Percentiles rank a stretch among this genome's conserved stretches.
These are phyloP conservation scores for Talaromyces islandicus DNA, from an alignment of 2,329 filamentous ascomycete species.

Conservation along the genomic window DNA sequence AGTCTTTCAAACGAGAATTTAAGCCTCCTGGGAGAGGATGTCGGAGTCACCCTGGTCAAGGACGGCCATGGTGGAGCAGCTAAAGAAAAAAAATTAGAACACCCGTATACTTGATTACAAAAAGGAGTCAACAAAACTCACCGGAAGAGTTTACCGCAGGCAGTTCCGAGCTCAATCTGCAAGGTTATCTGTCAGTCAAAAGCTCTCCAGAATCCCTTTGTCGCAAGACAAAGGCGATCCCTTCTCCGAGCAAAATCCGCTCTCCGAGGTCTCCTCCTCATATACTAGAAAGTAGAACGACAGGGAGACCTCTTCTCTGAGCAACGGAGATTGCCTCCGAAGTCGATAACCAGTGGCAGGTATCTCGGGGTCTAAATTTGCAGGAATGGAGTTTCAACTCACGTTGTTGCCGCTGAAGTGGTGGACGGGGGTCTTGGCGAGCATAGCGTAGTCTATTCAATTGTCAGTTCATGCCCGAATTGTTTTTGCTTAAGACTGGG, in stretches of 20 bases:
- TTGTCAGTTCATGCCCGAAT: background rate
- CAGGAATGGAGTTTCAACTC: slow-evolving; percentile 47
- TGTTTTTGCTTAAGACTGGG: background rate
- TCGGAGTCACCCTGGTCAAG: slow-evolving; percentile 97
- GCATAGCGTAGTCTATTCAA: slow-evolving; percentile 17
- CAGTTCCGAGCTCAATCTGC: slow-evolving; percentile 96
- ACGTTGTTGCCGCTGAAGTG: slow-evolving; percentile 99
- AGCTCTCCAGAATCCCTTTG: slow-evolving; percentile 13
- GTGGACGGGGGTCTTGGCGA: slow-evolving; percentile 91
- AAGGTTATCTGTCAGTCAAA: slow-evolving; percentile 44
- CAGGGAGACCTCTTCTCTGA: slow-evolving; percentile 12
- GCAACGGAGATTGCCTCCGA: slow-evolving; percentile 15
- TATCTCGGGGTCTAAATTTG: slow-evolving; percentile 9
- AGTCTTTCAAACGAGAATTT: slow-evolving; percentile 3
- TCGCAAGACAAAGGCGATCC: slow-evolving; percentile 9
- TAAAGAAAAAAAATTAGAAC: background rate
- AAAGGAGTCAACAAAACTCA: background rate
- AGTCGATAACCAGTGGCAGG: slow-evolving; percentile 3
- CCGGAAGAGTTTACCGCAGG: slow-evolving; percentile 97
- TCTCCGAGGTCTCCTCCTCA: slow-evolving; percentile 18
- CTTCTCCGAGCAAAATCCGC: slow-evolving; percentile 14
- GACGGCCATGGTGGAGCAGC: slow-evolving; percentile 91
- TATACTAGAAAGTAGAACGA: slow-evolving; percentile 16
- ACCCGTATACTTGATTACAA: background rate
- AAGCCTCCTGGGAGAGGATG: slow-evolving; percentile 56